Base-by-base conservation (phyloP, 2,329 filamentous ascomycete genomes). In the Botrytis paeoniae region DNA sequence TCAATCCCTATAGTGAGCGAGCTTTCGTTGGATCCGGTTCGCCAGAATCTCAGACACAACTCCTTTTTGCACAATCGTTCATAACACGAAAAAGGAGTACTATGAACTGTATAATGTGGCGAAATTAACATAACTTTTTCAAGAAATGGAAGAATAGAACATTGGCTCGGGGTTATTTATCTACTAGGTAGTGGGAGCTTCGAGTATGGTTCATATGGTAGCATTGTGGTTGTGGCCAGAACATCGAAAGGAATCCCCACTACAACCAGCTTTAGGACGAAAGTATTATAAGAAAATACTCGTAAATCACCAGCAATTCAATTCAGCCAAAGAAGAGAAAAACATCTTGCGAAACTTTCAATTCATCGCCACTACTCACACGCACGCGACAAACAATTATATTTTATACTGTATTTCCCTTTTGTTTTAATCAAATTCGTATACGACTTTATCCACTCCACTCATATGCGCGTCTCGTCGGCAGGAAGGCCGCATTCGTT, bases 401-500 rank as follows among this genome's bases (percentile, higher is more conserved):
- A 54, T 16, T n/a, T 54, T 14, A n/a, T 54, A 45, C 29, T 60
- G 25, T 43, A 37, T 25, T 69, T 25, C 39, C 22, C 25, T n/a
- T 48, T 39, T n/a, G 20, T 29, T 22, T 63, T 25, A 20, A 51
- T 39, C 41, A 62, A 14, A n/a, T 22, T 69, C 37, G 48, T 25
- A 25, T 25, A 57, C 35, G n/a, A 54, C 62, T 71, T 66, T 71
- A 71, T 65, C 61, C 70, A 71, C 61, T 54, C 68, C 60, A 71
- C 60, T 66, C 70, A 66, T 41, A 66, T 71, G 70, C 70, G 61
- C 61, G 70, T 54, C 60, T 54, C 39, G 59, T 71, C 70, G 70
- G 70, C 60, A 71, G 61, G 43, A 71, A 48, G 61, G 61, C 70
- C 70, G 70, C 70, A 71, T 71, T 64, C 48, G 70, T 65, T 41